Evolutionary conservation across 1,284 basidiomycete genomes (phyloP).

Genomic region (Lentinula novae-zelandiae): DNA sequence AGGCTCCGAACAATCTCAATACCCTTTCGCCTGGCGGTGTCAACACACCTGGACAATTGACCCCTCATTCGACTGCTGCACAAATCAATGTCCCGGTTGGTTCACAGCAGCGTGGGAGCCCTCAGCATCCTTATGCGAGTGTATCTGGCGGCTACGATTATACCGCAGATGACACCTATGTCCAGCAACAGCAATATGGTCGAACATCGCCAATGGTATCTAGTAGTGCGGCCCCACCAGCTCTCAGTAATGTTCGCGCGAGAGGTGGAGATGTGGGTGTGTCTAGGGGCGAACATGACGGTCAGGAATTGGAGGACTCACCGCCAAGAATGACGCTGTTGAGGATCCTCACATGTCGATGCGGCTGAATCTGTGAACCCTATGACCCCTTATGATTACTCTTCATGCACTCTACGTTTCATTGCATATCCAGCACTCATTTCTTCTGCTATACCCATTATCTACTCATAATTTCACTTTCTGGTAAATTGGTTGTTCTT

Average conservation of each 20-base stretch:
- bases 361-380: conserved; percentile 40
- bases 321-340: conserved; percentile 55
- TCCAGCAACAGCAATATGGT: conserved; percentile 57
- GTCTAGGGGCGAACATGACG: conserved; percentile 56
- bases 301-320: conserved; percentile 51
- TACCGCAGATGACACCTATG: conserved; percentile 40
- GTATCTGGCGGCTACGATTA: conserved; percentile 54
- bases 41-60: conserved; percentile 46
- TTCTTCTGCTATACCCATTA: conserved; percentile 26
- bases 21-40: conserved; percentile 46
- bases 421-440: conserved; percentile 20
- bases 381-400: conserved; percentile 18
- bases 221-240: conserved; percentile 62
- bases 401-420: conserved; percentile 20
- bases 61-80: conserved; percentile 68
- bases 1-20: conserved; percentile 40
- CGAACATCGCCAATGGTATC: conserved; percentile 74
- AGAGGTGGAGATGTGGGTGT: conserved; percentile 62
- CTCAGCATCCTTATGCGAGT: conserved; percentile 66
- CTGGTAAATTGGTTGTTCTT: conserved; percentile 9
- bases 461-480: conserved; percentile 22
- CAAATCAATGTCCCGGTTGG: conserved; percentile 69
- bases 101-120: conserved; percentile 41
- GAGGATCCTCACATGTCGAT: conserved; percentile 73
- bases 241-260: conserved; percentile 67